Evolutionary conservation across 495 filamentous ascomycete species (phyloP), one percentile per base, ranked within the genome.

Genomic region (Aspergillus sparsus): DNA sequence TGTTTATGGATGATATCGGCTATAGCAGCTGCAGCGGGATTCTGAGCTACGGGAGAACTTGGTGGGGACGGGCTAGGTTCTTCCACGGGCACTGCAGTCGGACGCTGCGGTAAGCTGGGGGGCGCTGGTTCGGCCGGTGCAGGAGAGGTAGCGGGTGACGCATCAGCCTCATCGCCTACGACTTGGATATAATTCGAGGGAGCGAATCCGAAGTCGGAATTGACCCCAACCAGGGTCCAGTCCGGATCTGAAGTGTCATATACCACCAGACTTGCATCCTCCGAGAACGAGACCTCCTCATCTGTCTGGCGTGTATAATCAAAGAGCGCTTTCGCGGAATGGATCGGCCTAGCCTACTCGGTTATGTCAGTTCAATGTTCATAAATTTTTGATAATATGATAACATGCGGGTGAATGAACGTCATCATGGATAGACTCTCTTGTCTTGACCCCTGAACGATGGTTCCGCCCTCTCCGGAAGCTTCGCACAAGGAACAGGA

Each of bases 241-340:
- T 98, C 94, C 15, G 92, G 92, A 74, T 98, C 94, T 7, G 90
- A 88, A 11, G 81, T 87, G 68, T 99, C 94, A 70, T 90, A 98
- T 33, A 98, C 91, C 53, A 87, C 75, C 42, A 99, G 78, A 53
- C 84, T 74, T 31, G 89, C 86, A 74, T 97, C 92, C 80, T 99
- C 93, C 45, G 89, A 83, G 71, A 99, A 97, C 31, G 93, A 97
- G 31, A 99, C 81, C 76, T 99, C 94, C 72, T 98, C 94, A 68
- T 99, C 95, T 49, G 94, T 99, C 76, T 99, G 94, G 55, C 92
- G 83, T 37, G 89, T 91, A 74, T 99, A 99, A 71, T 98, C 95
- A 77, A 93, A 99, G 37, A 98, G 83, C 44, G 93, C 90, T 74
- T 88, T 91, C 18, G 92, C 93, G 58, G 86, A 77, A 51, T 85